A percentile compares a stretch with the other conserved stretches of the same genome.
These are phyloP conservation scores for Rhamnella rubrinervis DNA, from an alignment of 331 rosid genomes.

Conservation along the genomic window DNA sequence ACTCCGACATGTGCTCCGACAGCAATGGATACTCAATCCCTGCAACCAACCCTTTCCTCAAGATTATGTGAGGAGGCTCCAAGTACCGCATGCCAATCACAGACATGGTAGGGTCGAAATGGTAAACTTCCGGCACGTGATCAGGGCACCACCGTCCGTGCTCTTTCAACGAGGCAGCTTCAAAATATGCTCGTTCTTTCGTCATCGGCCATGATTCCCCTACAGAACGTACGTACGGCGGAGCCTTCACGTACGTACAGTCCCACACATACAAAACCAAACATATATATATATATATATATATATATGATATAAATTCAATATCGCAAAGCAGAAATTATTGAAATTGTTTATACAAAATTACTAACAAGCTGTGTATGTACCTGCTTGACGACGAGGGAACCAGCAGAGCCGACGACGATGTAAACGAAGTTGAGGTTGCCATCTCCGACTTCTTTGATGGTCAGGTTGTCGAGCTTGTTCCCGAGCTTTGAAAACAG, in stretches of 20 bases:
- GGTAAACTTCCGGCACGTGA: slow-evolving; percentile 82
- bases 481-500: slow-evolving; percentile 59
- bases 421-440: slow-evolving; percentile 81
- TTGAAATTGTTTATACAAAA: too few relatives aligned
- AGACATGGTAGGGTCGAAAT: slow-evolving; percentile 81
- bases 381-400: slow-evolving; percentile 90
- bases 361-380: background rate
- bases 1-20: slow-evolving; percentile 72
- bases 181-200: slow-evolving; percentile 88
- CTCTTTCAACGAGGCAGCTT: slow-evolving; percentile 57
- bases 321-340: too few relatives aligned
- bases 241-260: slow-evolving; percentile 43
- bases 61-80: slow-evolving; percentile 85
- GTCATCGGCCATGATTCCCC: slow-evolving; percentile 98
- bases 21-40: slow-evolving; percentile 72
- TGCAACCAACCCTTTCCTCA: slow-evolving; percentile 85
- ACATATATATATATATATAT: too few relatives aligned
- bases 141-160: slow-evolving; percentile 57
- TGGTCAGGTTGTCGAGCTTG: slow-evolving; percentile 44
- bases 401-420: slow-evolving; percentile 53
- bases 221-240: slow-evolving; percentile 74
- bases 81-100: slow-evolving; percentile 85
- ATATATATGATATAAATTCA: too few relatives aligned
- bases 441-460: slow-evolving; percentile 92
- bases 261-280: too few relatives aligned